Evolutionary conservation across 192 early-diverging fungal genomes (phyloP), one percentile per base, ranked within the genome.

Genomic region (Gaertneriomyces sp.): DNA sequence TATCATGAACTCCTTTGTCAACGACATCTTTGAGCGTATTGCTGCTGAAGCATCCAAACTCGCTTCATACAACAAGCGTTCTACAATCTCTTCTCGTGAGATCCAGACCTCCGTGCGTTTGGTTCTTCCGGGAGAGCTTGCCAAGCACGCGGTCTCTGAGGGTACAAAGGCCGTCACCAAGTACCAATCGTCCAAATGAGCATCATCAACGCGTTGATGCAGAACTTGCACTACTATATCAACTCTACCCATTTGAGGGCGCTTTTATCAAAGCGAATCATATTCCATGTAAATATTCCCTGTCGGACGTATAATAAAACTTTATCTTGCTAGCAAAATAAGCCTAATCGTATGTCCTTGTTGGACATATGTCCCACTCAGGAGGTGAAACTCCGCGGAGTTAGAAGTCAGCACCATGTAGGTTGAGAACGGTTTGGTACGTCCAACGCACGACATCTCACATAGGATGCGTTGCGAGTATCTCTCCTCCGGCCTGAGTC

Each of bases 151-250:
- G 71, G 93, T 96, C 69, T 96, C 94, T 64, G 94, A 95, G 83
- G 94, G 93, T 62, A 95, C 93, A 85, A 96, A 96, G 87, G 94
- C 94, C 60, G 92, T 94, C 74, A 93, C 91, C 81, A 96, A 96
- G 83, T 96, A 92, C 88, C 91, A 91, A 69, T 88, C 87, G 41
- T 87, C 87, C 70, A 90, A 80, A 56, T 82, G 73, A 72, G 45
- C 51, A 44, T 46, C 3, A 25, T 6, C 44, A 6, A 33, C 25
- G 25, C 25, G 25, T 33, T 33, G 25, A 33, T 33, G 25, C 25
- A 1, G 25, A 33, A 33, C 25, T 33, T 33, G 25, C 25, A 33
- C 25, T 33, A 33, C 25, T 2, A 33, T 33, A 33, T 33, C 25
- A 33, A 33, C 25, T n/a, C n/a, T 33, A 33, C 25, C 25, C 25